Conservation (phyloP, 2,329 filamentous ascomycete species). For the Talaromyces albobiverticillius region DNA sequence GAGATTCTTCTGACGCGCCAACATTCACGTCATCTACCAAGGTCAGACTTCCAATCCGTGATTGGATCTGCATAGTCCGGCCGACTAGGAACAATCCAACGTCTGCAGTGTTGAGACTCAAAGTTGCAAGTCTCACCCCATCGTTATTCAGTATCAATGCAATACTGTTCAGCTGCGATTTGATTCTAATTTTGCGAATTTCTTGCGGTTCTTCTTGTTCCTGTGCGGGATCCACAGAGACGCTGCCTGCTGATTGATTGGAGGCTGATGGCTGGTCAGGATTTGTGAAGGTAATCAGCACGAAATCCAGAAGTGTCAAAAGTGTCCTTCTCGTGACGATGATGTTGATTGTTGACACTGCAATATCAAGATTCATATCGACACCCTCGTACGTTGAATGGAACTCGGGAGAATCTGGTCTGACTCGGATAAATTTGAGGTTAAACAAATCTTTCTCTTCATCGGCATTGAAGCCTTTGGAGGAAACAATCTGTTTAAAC, state of each 20-base stretch:
- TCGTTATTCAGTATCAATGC: conserved; percentile 95
- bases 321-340: conserved; percentile 91
- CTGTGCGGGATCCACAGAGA: conserved; percentile 24
- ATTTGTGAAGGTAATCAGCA: conserved; percentile 84
- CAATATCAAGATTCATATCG: conserved; percentile 86
- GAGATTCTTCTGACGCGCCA: conserved; percentile 76
- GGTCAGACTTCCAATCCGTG: conserved; percentile 80
- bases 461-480: conserved; percentile 67
- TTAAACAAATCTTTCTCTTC: conserved; percentile 78
- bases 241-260: conserved; percentile 29
- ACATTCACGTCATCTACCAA: conserved; percentile 92
- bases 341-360: conserved; percentile 92
- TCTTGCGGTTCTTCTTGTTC: conserved; percentile 30
- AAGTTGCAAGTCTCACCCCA: conserved; percentile 85
- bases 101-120: conserved; percentile 89
- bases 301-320: conserved; percentile 88
- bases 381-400: conserved; percentile 88
- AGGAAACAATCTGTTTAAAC: conserved; percentile 97
- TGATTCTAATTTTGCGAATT: conserved; percentile 82
- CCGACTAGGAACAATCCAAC: conserved; percentile 85
- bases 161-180: conserved; percentile 90
- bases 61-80: conserved; percentile 81
- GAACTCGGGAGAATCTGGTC: conserved; percentile 88
- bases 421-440: conserved; percentile 87
- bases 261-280: conserved; percentile 49